Base-by-base conservation (phyloP, 1,139 yeast species). In the Candida pseudocylindracea region DNA sequence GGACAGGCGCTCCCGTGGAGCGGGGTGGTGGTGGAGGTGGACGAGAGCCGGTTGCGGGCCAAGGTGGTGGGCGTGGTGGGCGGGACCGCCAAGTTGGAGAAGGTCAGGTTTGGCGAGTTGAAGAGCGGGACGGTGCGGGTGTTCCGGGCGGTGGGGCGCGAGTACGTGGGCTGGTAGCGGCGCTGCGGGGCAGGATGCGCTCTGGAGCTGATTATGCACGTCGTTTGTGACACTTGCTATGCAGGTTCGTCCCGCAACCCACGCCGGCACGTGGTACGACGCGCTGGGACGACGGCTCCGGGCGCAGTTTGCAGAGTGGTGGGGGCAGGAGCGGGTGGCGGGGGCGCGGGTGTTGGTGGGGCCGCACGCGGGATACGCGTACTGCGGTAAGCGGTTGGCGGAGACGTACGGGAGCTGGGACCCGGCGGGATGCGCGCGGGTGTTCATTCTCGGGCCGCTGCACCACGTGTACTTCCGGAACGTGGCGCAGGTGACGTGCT, bases 311-410 rank as follows among this genome's bases (percentile, higher is more conserved):
- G 60, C 59, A 10, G 44, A 44, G 2, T 67, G 34, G 31, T 10
- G 30, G 32, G 9, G 33, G 53, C 7, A 45, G 60, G 2, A 44
- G 56, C 0, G 8, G 29, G 27, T 27, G 8, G 31, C 26, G 5
- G 79, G 75, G 1, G 81, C 93, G 12, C 55, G 93, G 34, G 54
- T 81, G 10, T 41, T 59, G 13, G 54, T 68, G 8, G 69, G 67
- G 0, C 76, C 79, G 1, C 99, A 88, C 50, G 99, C 99, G 7
- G 99, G 98, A 0, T 83, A 75, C 47, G 47, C 75, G 4, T 88
- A 75, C 48, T 74, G 92, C 29, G 94, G 95, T 0, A 52, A 57
- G 10, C 67, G 83, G 0, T 59, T 88, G 42, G 93, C 88, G 0
- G 73, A 78, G 45, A 66, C 93, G 0, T 88, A 78, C 45, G 63